Evolutionary conservation across 192 early-diverging fungal species (phyloP).

Genomic region (Chytriomyces hyalinus): DNA sequence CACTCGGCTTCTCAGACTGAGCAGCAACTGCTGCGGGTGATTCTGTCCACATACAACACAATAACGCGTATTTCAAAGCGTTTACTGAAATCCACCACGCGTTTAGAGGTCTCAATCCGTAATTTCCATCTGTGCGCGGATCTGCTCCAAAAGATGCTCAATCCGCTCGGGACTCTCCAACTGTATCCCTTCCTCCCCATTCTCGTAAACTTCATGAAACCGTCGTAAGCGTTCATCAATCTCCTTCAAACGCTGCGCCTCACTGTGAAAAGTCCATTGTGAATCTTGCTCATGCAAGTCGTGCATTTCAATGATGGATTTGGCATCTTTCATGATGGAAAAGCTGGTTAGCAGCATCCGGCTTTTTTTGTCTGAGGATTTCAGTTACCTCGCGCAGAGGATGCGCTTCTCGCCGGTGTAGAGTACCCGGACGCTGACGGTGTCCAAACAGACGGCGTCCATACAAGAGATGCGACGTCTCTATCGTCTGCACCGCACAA

Average conservation of each 20-base stretch:
- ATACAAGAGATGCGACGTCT: constrained; percentile 3
- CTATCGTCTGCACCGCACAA: neutral
- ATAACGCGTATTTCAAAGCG: neutral
- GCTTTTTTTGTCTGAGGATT: neutral
- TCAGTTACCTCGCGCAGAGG: neutral
- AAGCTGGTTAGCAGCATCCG: too few species aligned
- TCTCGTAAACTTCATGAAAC: neutral
- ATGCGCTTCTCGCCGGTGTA: neutral
- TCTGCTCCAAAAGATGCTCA: constrained; percentile 17
- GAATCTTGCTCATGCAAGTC: constrained; percentile 5
- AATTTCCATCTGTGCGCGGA: neutral
- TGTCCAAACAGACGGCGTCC: constrained; percentile 20
- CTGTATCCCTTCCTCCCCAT: neutral
- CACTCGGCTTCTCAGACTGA: too few species aligned
- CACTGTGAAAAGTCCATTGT: neutral
- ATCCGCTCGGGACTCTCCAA: constrained; percentile 10
- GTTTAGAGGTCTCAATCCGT: neutral
- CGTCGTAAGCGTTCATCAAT: neutral
- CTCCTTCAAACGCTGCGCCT: neutral
- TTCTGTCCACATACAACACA: neutral
- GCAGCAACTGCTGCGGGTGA: too few species aligned
- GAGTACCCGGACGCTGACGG: constrained; percentile 11
- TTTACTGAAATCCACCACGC: neutral
- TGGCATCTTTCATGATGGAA: neutral
- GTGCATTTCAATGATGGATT: constrained; percentile 2